phyloP scores from a whole-genome alignment of 441 rosid genomes.

The Populus hybrid region DNA sequence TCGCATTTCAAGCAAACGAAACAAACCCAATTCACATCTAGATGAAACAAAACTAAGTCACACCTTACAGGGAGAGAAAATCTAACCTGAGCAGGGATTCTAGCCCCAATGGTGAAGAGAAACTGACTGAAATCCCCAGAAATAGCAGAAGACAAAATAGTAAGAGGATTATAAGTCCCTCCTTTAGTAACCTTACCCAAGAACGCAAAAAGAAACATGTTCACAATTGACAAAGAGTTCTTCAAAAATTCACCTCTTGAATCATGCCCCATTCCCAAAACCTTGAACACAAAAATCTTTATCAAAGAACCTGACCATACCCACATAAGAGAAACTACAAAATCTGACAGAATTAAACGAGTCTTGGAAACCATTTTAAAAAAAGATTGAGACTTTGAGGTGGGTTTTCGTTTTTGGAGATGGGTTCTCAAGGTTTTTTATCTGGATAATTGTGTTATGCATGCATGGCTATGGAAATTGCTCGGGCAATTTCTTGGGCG shows the following conservation, averaged over 20 bases:
- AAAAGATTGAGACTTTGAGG: neutral
- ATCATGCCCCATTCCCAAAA: conserved; percentile 43
- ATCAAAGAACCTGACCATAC: conserved; percentile 62
- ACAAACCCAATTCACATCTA: neutral
- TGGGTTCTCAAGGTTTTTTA: neutral
- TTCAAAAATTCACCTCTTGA: conserved; percentile 44
- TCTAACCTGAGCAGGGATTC: conserved; percentile 84
- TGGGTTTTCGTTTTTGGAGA: neutral
- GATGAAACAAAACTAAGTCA: neutral
- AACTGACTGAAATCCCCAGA: conserved; percentile 59
- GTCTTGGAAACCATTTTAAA: neutral
- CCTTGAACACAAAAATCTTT: conserved; percentile 48
- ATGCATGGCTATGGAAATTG: neutral
- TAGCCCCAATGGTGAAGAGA: conserved; percentile 56
- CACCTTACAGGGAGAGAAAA: neutral
- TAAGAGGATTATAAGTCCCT: conserved; percentile 69
- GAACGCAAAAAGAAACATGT: conserved; percentile 71
- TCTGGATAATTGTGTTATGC: neutral
- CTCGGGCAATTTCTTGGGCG: neutral
- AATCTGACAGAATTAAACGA: conserved; percentile 47
- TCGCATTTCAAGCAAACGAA: neutral
- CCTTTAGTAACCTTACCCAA: conserved; percentile 59
- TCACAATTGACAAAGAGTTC: conserved; percentile 35
- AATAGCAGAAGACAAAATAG: conserved; percentile 55
- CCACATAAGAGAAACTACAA: conserved; percentile 70